Base-by-base conservation (phyloP, 106 monocot species). In the Allium sativum region DNA sequence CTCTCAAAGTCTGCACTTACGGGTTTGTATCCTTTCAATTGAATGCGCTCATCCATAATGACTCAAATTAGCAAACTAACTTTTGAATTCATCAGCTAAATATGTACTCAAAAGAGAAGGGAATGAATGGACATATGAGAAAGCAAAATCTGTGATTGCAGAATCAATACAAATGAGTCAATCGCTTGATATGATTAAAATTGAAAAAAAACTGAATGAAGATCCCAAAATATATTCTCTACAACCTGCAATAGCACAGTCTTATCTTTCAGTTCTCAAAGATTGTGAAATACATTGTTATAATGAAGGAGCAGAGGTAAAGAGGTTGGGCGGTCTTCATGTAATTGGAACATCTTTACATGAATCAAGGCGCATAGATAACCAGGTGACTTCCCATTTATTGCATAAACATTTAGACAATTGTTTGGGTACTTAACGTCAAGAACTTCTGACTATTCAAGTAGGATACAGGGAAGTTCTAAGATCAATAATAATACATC, bases 271-370 rank as follows among this genome's bases (percentile, higher is more conserved):
- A 21, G 85, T 98, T 21, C 47, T 92, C 48, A 81, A 80, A 66
- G 92, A 98, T 51, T 88, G 92, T 83, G 98, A 98, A 66, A 61
- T 65, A 57, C 92, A 98, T 72, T 85, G 92, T 70, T 74, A 19
- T 45, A 68, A 68, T 65, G 92, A 98, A 77, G 92, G 98, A 58
- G 46, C 65, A 52, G 92, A 88, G 70, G 98, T 98, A 54, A 98
- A 85, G 81, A 77, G 64, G 63, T 72, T 92, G 45, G 98, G 98
- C 40, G 92, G 98, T 40, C 98, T 98, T 74, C 98, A 98, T 80
- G 98, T 98, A 70, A 88, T 92, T 66, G 92, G 92, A n/a, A 92
- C 92, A 40, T 98, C 96, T 73, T 81, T 92, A 58, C 98, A 98
- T 69, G 98, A 98, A 68, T 98, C 98, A 51, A 77, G 98, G 9